These are phyloP conservation scores for Amanita fuliginea DNA, from an alignment of 768 basidiomycete species.

Conservation along the genomic window DNA sequence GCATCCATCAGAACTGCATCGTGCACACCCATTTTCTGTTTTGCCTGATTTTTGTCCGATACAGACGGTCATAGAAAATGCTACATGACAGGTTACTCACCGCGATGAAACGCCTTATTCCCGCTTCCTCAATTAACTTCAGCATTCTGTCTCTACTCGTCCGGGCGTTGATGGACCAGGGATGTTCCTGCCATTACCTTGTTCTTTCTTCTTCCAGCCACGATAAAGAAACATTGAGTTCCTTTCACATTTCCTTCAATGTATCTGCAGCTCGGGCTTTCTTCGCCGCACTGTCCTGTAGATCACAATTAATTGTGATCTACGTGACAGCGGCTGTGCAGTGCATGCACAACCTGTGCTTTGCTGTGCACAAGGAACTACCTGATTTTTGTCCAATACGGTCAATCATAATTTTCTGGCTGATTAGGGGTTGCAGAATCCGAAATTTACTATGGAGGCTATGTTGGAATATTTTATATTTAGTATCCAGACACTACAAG, in stretches of 20 bases:
- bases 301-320: too few relatives aligned
- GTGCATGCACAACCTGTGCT: too few relatives aligned
- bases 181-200: constrained; percentile 16
- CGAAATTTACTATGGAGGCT: constrained; percentile 18
- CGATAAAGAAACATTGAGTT: constrained; percentile 26
- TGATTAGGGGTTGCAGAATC: constrained; percentile 12
- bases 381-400: too few relatives aligned
- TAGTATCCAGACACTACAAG: too few relatives aligned
- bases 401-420: too few relatives aligned
- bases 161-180: constrained; percentile 7
- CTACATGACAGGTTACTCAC: constrained; percentile 23
- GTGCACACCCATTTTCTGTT: too few relatives aligned
- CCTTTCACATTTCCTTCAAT: constrained; percentile 34
- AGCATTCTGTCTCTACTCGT: constrained; percentile 40
- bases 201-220: constrained; percentile 15
- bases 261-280: constrained; percentile 28
- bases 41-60: too few relatives aligned
- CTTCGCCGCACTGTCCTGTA: constrained; percentile 29
- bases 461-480: too few relatives aligned
- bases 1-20: constrained; percentile 19
- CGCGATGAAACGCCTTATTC: constrained; percentile 70
- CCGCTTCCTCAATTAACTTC: constrained; percentile 52
- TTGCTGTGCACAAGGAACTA: too few relatives aligned
- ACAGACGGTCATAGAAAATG: too few relatives aligned
- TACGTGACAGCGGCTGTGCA: too few relatives aligned